These are phyloP conservation scores for Ustilago shanxiensis DNA, from an alignment of 1,284 basidiomycete genomes.

Conservation along the genomic window DNA sequence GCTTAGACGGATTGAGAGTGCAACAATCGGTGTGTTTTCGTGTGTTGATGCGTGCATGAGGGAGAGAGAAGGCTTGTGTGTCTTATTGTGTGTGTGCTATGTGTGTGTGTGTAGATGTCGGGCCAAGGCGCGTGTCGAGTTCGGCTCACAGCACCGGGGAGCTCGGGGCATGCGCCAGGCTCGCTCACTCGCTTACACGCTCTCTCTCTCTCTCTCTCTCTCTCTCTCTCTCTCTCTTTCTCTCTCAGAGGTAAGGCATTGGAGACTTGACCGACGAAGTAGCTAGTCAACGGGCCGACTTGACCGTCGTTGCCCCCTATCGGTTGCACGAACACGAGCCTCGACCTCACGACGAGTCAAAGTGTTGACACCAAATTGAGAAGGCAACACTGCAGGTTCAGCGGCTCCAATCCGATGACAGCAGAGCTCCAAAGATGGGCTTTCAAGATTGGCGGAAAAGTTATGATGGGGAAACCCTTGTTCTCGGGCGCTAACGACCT, in stretches of 20 bases:
- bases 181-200: not conserved
- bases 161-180: not conserved
- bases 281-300: not conserved
- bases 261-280: not conserved
- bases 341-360: not conserved
- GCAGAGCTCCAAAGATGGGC: not conserved
- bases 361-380: not conserved
- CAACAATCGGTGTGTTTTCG: too few species aligned
- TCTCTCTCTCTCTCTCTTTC: not conserved
- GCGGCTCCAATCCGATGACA: not conserved
- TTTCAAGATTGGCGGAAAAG: constrained; percentile 15
- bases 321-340: not conserved
- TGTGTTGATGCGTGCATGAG: too few species aligned
- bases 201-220: not conserved
- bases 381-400: not conserved
- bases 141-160: not conserved
- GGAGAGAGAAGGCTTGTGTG: too few species aligned
- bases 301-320: not conserved
- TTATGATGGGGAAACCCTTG: constrained; percentile 26
- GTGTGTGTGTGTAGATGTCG: not conserved
- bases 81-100: too few species aligned
- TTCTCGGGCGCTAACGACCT: not conserved
- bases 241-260: not conserved
- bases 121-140: not conserved
- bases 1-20: not conserved